These are phyloP conservation scores for Mentha longifolia DNA, from an alignment of 257 asterid species.

Conservation along the genomic window DNA sequence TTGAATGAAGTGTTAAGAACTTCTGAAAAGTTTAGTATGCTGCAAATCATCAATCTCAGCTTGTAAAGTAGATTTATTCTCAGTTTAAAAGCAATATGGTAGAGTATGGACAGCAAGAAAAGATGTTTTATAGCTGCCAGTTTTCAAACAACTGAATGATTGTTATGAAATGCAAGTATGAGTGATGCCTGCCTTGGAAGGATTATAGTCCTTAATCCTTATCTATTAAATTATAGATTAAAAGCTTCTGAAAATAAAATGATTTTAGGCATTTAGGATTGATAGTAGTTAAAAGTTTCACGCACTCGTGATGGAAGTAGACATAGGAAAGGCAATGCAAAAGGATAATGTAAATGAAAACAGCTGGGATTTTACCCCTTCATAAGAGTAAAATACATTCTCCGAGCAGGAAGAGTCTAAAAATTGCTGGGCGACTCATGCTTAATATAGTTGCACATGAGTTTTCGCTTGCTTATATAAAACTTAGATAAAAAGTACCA, in stretches of 20 bases:
- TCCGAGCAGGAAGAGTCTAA: constrained; percentile 15
- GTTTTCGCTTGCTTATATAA: not conserved
- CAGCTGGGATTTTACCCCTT: not conserved
- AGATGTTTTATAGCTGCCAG: not conserved
- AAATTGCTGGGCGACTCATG: not conserved
- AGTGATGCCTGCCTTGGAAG: constrained; percentile 6
- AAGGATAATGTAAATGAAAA: constrained; percentile 1
- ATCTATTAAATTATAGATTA: not conserved
- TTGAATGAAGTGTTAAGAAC: not conserved
- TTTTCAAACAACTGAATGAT: not conserved
- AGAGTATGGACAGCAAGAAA: not conserved
- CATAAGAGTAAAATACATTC: not conserved
- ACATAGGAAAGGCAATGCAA: constrained; percentile 4
- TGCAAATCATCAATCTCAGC: not conserved
- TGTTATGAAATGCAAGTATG: constrained; percentile 11
- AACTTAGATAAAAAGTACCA: not conserved
- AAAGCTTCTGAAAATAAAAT: not conserved
- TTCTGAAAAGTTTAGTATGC: not conserved
- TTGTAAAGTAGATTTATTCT: not conserved
- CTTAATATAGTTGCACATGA: not conserved
- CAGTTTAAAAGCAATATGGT: constrained; percentile 1
- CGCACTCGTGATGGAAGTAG: constrained; percentile 11
- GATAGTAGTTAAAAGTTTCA: not conserved
- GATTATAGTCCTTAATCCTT: not conserved
- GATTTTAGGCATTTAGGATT: constrained; percentile 5